Conservation (phyloP, 192 early-diverging fungal genomes). For the Coemansia sp. region DNA sequence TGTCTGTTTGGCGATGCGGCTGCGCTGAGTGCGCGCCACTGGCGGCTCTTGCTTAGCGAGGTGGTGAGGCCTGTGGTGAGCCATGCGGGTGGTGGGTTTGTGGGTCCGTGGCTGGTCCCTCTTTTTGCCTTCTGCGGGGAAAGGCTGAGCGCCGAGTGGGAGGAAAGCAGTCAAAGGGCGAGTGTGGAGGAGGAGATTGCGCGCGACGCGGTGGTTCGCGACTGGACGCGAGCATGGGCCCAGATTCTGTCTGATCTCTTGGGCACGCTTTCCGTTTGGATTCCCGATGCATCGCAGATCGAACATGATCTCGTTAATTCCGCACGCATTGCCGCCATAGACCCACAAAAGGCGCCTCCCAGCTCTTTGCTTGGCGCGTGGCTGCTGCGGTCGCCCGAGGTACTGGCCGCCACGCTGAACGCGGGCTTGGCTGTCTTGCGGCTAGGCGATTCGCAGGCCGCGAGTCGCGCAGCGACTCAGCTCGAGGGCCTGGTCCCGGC, state of each 20-base stretch:
- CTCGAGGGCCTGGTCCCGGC: constrained; percentile 20
- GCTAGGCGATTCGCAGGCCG: constrained; percentile 18
- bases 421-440: constrained; percentile 8
- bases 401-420: constrained; percentile 10
- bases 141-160: constrained; percentile 25
- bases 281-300: constrained; percentile 36
- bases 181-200: constrained; percentile 30
- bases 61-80: constrained; percentile 20
- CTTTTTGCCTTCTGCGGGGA: constrained; percentile 25
- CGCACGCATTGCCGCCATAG: constrained; percentile 3
- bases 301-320: constrained; percentile 28
- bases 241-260: constrained; percentile 21
- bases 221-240: constrained; percentile 45
- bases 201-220: constrained; percentile 31
- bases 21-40: constrained; percentile 28
- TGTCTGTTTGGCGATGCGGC: constrained; percentile 36
- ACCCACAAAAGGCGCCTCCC: neutral
- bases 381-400: constrained; percentile 4
- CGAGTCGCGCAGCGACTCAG: constrained; percentile 1
- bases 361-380: constrained; percentile 8
- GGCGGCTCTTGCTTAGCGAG: constrained; percentile 27
- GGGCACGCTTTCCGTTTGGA: neutral
- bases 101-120: constrained; percentile 23
- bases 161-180: too few relatives aligned
- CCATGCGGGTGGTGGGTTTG: constrained; percentile 20